A percentile compares a stretch with the other conserved stretches of the same genome.
These are phyloP conservation scores for Limnanthes douglasii DNA, from an alignment of 345 rosid species.

Conservation along the genomic window DNA sequence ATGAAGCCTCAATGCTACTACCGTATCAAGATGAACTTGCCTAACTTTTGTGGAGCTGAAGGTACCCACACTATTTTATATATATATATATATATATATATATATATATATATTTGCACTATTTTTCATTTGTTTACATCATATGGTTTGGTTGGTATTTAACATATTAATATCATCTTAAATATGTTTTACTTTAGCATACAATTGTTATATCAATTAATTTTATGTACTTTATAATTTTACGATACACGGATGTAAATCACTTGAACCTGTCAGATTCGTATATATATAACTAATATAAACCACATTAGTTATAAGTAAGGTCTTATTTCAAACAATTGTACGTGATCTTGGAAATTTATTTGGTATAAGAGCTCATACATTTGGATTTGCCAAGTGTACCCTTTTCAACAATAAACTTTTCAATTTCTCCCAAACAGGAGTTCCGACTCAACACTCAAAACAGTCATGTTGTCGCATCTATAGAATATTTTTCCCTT, in stretches of 20 bases:
- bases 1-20: slow-evolving; percentile 41
- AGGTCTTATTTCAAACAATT: no score
- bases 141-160: background rate
- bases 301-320: background rate
- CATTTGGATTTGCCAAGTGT: slow-evolving; percentile 51
- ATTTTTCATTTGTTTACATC: background rate
- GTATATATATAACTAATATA: background rate
- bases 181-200: background rate
- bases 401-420: slow-evolving; percentile 31
- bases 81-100: no score
- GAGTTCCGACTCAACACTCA: slow-evolving; percentile 28
- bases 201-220: background rate
- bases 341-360: background rate
- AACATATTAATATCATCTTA: background rate
- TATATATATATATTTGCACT: no score
- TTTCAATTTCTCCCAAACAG: slow-evolving; percentile 26
- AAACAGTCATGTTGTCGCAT: slow-evolving; percentile 17
- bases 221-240: background rate
- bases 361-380: slow-evolving; percentile 27
- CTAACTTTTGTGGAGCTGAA: slow-evolving; percentile 31
- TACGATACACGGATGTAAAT: background rate
- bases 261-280: background rate
- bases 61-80: slow-evolving; percentile 29
- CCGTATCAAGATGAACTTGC: slow-evolving; percentile 34
- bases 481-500: slow-evolving; percentile 24